Percentiles rank a stretch among this genome's conserved stretches.
Conservation (phyloP, 75 land plant genomes). For the Selaginella tamariscina region DNA sequence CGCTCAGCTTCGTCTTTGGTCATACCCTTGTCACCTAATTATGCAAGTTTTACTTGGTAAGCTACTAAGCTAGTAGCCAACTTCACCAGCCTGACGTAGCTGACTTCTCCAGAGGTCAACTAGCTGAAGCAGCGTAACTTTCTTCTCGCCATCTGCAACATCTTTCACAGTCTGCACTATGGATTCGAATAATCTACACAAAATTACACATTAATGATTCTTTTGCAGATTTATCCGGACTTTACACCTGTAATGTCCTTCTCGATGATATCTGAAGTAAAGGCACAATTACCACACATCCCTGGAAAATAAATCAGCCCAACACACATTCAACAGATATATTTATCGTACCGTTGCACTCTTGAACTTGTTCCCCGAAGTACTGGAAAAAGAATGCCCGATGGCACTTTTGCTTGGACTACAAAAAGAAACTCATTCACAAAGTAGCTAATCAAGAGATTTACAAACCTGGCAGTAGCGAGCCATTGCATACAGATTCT, state of each 20-base stretch:
- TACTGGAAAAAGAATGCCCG: slow-evolving; percentile 72
- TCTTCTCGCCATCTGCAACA: slow-evolving; percentile 48
- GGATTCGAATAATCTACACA: slow-evolving; percentile 50
- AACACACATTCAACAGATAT: not conserved
- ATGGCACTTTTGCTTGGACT: slow-evolving; percentile 70
- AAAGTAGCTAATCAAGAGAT: not conserved
- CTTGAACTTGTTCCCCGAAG: slow-evolving; percentile 69
- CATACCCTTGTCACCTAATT: slow-evolving; percentile 27
- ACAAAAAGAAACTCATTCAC: slow-evolving; percentile 13
- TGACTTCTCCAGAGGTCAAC: slow-evolving; percentile 60
- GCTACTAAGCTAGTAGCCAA: too few species aligned
- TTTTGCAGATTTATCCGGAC: not conserved
- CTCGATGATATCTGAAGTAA: slow-evolving; percentile 38
- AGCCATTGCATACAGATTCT: slow-evolving; percentile 83
- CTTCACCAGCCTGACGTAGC: slow-evolving; percentile 39
- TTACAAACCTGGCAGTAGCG: slow-evolving; percentile 70
- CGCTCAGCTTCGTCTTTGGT: slow-evolving; percentile 80
- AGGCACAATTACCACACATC: slow-evolving; percentile 93
- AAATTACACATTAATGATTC: not conserved
- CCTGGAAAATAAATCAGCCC: slow-evolving; percentile 33
- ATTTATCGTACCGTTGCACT: slow-evolving; percentile 83
- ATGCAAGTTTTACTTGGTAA: too few species aligned
- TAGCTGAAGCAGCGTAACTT: slow-evolving; percentile 75
- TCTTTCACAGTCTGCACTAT: slow-evolving; percentile 53
- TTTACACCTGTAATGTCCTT: slow-evolving; percentile 69